Conservation (phyloP, 768 basidiomycete genomes). For the Filobasidium floriforme region DNA sequence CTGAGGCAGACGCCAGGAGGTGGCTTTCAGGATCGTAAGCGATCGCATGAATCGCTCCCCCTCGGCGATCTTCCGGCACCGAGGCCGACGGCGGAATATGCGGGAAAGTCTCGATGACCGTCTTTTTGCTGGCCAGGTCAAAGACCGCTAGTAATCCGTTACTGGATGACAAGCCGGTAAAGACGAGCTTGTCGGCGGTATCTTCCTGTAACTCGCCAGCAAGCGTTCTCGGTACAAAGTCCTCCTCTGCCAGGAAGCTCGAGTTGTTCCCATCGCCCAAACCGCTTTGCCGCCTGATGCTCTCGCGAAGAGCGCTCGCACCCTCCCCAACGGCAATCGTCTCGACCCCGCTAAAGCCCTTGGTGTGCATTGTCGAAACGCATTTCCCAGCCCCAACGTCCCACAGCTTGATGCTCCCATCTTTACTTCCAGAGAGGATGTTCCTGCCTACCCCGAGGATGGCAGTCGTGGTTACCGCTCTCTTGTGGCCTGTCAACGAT, state of each 20-base stretch:
- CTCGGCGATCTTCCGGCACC: conserved; percentile 39
- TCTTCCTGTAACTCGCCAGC: conserved; percentile 11
- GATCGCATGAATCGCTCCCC: conserved; percentile 43
- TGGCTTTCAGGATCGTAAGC: conserved; percentile 47
- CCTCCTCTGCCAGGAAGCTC: conserved; percentile 10
- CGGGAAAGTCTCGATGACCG: conserved; percentile 33
- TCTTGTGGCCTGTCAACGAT: conserved; percentile 59
- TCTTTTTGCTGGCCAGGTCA: conserved; percentile 50
- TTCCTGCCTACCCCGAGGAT: conserved; percentile 63
- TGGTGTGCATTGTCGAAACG: conserved; percentile 50
- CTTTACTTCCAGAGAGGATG: conserved; percentile 60
- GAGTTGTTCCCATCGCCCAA: conserved; percentile 16
- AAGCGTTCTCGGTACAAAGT: conserved; percentile 7
- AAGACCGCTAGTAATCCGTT: conserved; percentile 55
- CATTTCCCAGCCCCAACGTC: conserved; percentile 56
- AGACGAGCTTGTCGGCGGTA: conserved; percentile 49
- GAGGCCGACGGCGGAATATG: conserved; percentile 27
- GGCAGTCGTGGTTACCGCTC: conserved; percentile 57
- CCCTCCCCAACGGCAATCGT: conserved; percentile 49
- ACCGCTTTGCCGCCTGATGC: conserved; percentile 22
- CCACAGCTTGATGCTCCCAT: conserved; percentile 66
- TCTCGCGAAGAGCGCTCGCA: conserved; percentile 16
- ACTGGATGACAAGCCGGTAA: conserved; percentile 50
- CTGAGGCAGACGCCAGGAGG: conserved; percentile 58
- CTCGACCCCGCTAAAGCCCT: conserved; percentile 48